Conservation (phyloP, 805 yeast species). For the Zygosaccharomyces siamensis region DNA sequence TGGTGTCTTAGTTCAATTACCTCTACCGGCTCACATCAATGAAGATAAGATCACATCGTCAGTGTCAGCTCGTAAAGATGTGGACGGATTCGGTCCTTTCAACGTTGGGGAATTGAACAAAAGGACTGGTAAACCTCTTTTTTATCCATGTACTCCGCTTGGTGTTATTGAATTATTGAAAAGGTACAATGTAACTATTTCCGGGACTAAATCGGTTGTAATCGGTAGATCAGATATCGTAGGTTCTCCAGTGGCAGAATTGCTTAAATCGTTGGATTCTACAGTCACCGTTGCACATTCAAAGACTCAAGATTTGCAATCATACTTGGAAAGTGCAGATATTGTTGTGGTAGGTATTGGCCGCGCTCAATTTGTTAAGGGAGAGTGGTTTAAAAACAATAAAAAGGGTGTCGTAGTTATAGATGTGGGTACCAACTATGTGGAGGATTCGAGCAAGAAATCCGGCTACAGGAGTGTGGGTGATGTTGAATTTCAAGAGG, state of each 20-base stretch:
- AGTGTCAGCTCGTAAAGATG: conserved; percentile 81
- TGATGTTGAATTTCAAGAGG: conserved; percentile 63
- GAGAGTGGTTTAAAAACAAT: conserved; percentile 60
- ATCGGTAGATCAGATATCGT: conserved; percentile 95
- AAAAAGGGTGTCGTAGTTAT: conserved; percentile 57
- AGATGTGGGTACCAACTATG: conserved; percentile 79
- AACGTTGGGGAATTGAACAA: conserved; percentile 90
- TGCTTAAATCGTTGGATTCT: conserved; percentile 72
- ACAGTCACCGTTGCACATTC: conserved; percentile 90
- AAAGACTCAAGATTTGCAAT: conserved; percentile 56
- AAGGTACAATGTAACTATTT: conserved; percentile 57
- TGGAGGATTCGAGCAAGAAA: conserved; percentile 60
- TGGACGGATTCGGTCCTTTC: conserved; percentile 87
- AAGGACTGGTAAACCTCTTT: conserved; percentile 75
- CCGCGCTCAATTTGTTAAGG: conserved; percentile 61
- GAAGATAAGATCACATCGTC: conserved; percentile 77
- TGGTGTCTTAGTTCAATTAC: conserved; percentile 87
- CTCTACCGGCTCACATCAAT: conserved; percentile 74
- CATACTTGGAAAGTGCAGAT: conserved; percentile 65
- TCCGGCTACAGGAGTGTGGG: conserved; percentile 72
- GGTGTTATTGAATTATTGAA: conserved; percentile 82
- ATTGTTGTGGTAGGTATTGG: conserved; percentile 82
- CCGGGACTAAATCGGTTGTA: conserved; percentile 86
- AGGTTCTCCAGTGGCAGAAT: conserved; percentile 86
- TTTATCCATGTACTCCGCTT: conserved; percentile 92